These are phyloP conservation scores for Neonectria sp. DNA, from an alignment of 2,329 filamentous ascomycete genomes.

Conservation along the genomic window DNA sequence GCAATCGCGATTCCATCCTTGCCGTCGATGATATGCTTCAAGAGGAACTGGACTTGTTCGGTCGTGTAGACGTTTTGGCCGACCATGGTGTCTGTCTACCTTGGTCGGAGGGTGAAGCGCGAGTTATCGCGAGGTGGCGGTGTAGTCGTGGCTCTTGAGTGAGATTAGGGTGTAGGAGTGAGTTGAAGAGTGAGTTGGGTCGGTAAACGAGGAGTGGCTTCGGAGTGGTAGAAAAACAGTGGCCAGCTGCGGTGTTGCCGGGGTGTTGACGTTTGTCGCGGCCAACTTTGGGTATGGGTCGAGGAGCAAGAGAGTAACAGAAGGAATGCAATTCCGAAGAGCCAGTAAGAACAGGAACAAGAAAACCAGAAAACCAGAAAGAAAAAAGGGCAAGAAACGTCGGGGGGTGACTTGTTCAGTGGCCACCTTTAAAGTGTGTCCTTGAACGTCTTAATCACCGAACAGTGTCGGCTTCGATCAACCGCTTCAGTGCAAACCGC, in stretches of 20 bases:
- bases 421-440: neutral
- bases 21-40: constrained; percentile 48
- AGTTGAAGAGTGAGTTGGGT: neutral
- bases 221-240: neutral
- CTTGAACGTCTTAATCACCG: neutral
- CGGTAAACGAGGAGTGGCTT: neutral
- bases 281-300: neutral
- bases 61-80: constrained; percentile 53
- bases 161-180: neutral
- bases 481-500: neutral
- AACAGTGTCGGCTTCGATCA: neutral
- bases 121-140: neutral
- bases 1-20: constrained; percentile 46
- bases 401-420: neutral
- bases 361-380: neutral
- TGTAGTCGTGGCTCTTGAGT: neutral
- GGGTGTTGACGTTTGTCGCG: neutral
- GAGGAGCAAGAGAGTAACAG: neutral
- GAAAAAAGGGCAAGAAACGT: neutral
- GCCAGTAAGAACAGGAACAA: neutral
- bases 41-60: constrained; percentile 54
- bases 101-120: neutral
- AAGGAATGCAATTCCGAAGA: neutral
- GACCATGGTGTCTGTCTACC: constrained; percentile 47
- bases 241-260: neutral